Conservation (phyloP, 75 land plant species). For the Selaginella moellendorffii region DNA sequence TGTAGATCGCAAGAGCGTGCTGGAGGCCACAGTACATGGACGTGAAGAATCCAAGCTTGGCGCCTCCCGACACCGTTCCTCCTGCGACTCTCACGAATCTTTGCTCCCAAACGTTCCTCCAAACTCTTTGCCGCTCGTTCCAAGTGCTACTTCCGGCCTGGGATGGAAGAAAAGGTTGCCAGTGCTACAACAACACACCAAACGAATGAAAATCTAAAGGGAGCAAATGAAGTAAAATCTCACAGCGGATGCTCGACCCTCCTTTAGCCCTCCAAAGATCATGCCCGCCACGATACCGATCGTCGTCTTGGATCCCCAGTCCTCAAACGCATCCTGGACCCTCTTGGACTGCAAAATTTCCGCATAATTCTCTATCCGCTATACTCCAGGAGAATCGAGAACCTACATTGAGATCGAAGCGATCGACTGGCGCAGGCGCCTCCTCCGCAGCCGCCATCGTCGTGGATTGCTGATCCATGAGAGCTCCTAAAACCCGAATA, state of each 20-base stretch:
- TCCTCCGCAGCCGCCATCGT: background rate
- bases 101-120: conserved; percentile 82
- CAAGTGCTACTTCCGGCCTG: background rate
- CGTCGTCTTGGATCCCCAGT: conserved; percentile 78
- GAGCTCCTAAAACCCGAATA: background rate
- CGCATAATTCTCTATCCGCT: too few species aligned
- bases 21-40: conserved; percentile 64
- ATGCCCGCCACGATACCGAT: conserved; percentile 84
- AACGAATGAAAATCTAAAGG: background rate
- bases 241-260: conserved; percentile 74
- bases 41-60: conserved; percentile 81
- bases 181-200: conserved; percentile 11
- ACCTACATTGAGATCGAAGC: background rate
- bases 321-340: conserved; percentile 22
- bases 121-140: conserved; percentile 11
- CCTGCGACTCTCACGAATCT: conserved; percentile 63
- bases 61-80: conserved; percentile 89
- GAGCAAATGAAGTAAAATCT: conserved; percentile 12
- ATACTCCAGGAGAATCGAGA: background rate
- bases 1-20: conserved; percentile 47
- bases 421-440: background rate
- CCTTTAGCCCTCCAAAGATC: conserved; percentile 91
- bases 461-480: background rate
- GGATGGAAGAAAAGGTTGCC: conserved; percentile 11
- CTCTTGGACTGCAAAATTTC: background rate